Percentiles rank a stretch among this genome's conserved stretches.
These are phyloP conservation scores for Naganishia sp. DNA, from an alignment of 1,284 basidiomycete genomes.

Conservation along the genomic window DNA sequence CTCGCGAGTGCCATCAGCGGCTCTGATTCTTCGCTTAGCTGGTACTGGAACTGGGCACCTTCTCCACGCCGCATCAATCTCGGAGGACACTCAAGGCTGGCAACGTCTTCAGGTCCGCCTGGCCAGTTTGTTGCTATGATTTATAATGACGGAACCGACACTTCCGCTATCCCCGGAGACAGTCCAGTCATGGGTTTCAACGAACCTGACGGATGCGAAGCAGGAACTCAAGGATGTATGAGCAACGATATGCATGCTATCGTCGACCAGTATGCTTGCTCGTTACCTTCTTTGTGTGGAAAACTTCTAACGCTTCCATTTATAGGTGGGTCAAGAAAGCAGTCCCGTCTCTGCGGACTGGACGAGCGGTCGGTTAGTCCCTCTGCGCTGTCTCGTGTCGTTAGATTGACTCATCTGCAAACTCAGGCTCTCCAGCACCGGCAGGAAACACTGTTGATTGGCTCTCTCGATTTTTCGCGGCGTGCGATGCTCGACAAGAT, in stretches of 20 bases:
- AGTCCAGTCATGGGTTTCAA: slow-evolving; percentile 29
- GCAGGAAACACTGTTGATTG: slow-evolving; percentile 27
- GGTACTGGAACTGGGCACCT: slow-evolving; percentile 6
- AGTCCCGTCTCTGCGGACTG: slow-evolving; percentile 7
- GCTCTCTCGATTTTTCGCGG: slow-evolving; percentile 16
- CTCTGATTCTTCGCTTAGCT: not conserved
- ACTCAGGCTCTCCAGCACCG: slow-evolving; percentile 13
- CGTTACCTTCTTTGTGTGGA: not conserved
- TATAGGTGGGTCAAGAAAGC: slow-evolving; percentile 25
- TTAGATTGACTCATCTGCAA: too few relatives aligned
- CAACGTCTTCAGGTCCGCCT: not conserved
- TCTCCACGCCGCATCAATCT: not conserved
- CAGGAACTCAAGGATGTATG: slow-evolving; percentile 20
- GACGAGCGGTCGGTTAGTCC: slow-evolving; percentile 12
- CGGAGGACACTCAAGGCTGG: not conserved
- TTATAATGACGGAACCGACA: not conserved
- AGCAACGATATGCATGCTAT: not conserved
- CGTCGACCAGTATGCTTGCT: not conserved
- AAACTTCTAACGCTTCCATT: not conserved
- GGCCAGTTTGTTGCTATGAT: slow-evolving; percentile 5
- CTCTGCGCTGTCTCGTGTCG: not conserved
- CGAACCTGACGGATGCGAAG: slow-evolving; percentile 29
- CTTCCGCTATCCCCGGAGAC: not conserved
- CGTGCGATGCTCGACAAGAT: slow-evolving; percentile 11
- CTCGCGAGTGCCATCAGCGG: not conserved